These are phyloP conservation scores for Dictyostelium capitatum DNA, from an alignment of 78 protist species.

Conservation along the genomic window DNA sequence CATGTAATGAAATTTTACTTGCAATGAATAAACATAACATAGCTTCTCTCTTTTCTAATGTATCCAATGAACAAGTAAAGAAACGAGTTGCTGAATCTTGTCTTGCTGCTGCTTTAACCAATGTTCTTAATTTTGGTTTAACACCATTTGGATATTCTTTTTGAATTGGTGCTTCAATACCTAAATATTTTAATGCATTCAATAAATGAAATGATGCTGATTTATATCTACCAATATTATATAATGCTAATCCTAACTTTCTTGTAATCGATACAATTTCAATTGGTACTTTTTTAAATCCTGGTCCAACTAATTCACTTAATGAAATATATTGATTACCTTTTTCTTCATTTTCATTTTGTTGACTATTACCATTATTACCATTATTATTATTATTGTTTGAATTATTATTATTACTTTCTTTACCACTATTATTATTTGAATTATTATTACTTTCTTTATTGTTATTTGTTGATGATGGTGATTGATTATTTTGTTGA, in stretches of 20 bases:
- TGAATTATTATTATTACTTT: not conserved
- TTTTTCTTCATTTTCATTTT: not conserved
- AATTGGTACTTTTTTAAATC: slow-evolving; percentile 6
- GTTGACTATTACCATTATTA: not conserved
- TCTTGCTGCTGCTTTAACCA: slow-evolving; percentile 3
- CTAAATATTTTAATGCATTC: slow-evolving; percentile 62
- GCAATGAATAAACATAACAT: slow-evolving; percentile 32
- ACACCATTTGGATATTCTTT: not conserved
- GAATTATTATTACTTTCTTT: slow-evolving; percentile 4
- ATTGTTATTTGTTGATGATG: not conserved
- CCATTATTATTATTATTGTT: not conserved
- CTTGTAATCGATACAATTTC: slow-evolving; percentile 59
- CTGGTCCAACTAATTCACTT: not conserved
- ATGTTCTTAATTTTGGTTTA: slow-evolving; percentile 16
- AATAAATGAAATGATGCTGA: slow-evolving; percentile 22
- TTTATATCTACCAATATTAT: slow-evolving; percentile 37
- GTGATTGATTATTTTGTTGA: not conserved
- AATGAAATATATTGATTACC: not conserved
- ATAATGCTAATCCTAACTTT: slow-evolving; percentile 61
- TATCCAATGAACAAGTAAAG: slow-evolving; percentile 31
- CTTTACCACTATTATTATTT: not conserved
- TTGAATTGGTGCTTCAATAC: slow-evolving; percentile 54
- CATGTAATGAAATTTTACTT: slow-evolving; percentile 61
- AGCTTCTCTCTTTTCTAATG: slow-evolving; percentile 63
- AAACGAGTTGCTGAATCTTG: slow-evolving; percentile 57